phyloP scores from a whole-genome alignment of 495 filamentous ascomycete genomes.

The Xylaria grammica region DNA sequence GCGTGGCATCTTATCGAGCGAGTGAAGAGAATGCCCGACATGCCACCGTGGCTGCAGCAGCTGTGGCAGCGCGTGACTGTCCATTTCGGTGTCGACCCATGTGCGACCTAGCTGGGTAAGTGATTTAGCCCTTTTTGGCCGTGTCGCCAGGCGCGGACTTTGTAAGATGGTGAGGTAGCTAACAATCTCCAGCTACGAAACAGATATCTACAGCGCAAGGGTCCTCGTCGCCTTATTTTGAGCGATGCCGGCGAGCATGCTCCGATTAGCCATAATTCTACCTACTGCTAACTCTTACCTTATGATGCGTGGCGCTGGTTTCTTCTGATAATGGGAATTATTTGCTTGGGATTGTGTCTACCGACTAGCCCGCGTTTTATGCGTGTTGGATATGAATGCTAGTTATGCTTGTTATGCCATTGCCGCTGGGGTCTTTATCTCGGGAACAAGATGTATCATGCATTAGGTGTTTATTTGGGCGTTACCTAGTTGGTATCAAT shows the following conservation, averaged over 20 bases:
- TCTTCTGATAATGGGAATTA: too few species aligned
- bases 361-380: too few species aligned
- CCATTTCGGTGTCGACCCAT: constrained; percentile 21
- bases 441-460: too few species aligned
- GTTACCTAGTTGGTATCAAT: too few species aligned
- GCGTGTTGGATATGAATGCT: too few species aligned
- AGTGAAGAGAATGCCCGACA: background rate
- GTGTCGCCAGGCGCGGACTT: background rate
- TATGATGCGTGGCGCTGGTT: too few species aligned
- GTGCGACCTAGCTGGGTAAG: constrained; percentile 13
- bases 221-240: background rate
- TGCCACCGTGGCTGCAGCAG: background rate
- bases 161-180: background rate
- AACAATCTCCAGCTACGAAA: background rate
- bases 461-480: too few species aligned
- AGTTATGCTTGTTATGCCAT: too few species aligned
- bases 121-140: background rate
- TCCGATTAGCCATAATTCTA: background rate
- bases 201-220: background rate
- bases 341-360: too few species aligned
- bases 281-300: too few species aligned
- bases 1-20: constrained; percentile 9
- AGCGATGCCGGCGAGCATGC: background rate
- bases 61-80: constrained; percentile 15
- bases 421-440: too few species aligned